Conservation (phyloP, 768 basidiomycete genomes). For the Candolleomyces efflorescens region DNA sequence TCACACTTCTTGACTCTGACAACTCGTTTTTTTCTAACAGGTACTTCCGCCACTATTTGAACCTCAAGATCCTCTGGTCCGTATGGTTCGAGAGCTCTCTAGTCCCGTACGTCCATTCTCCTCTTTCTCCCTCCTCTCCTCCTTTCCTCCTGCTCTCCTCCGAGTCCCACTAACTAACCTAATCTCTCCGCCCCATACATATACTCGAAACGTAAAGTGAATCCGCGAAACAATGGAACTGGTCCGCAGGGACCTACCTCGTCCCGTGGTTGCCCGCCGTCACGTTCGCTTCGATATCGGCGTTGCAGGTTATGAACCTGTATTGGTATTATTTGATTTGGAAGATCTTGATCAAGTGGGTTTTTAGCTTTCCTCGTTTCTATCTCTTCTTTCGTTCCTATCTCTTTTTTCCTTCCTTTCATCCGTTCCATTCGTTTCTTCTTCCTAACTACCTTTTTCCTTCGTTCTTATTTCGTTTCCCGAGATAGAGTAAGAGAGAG, state of each 20-base stretch:
- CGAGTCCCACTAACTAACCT: no score
- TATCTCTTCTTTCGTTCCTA: no score
- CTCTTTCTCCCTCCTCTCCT: not conserved
- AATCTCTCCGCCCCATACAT: no score
- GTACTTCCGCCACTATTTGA: constrained; percentile 92
- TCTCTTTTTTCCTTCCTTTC: no score
- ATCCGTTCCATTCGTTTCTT: no score
- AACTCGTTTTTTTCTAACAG: constrained; percentile 46
- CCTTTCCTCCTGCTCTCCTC: not conserved
- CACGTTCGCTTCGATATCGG: constrained; percentile 66
- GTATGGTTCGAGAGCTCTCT: constrained; percentile 77
- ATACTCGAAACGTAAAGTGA: constrained; percentile 46
- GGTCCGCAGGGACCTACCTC: constrained; percentile 64
- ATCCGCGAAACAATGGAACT: constrained; percentile 51
- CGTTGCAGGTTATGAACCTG: constrained; percentile 80
- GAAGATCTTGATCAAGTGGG: constrained; percentile 68
- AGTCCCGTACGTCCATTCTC: constrained; percentile 75
- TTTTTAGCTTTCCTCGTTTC: no score
- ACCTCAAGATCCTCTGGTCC: constrained; percentile 82
- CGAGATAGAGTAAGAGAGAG: no score
- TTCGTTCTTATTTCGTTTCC: no score
- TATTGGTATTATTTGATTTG: constrained; percentile 92
- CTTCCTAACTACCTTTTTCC: not conserved
- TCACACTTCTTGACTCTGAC: no score
- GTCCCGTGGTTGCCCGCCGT: constrained; percentile 78